Evolutionary conservation across 768 basidiomycete genomes (phyloP).

Genomic region (Megacollybia marginata): DNA sequence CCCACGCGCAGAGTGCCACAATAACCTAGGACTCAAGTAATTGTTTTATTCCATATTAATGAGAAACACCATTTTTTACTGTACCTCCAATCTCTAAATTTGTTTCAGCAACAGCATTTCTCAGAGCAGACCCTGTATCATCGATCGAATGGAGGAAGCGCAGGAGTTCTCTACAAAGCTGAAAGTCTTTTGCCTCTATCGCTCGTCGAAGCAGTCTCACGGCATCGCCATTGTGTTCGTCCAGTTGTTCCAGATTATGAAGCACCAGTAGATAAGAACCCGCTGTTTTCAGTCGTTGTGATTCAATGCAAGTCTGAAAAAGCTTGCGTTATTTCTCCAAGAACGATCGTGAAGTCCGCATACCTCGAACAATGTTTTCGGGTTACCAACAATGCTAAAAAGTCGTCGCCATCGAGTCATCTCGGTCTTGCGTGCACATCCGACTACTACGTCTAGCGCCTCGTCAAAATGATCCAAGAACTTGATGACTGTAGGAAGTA

Average conservation of each 20-base stretch:
- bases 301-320: conserved; percentile 61
- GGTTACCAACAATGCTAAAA: conserved; percentile 87
- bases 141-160: conserved; percentile 92
- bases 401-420: conserved; percentile 83
- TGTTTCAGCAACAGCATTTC: conserved; percentile 51
- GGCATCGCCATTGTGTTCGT: conserved; percentile 73
- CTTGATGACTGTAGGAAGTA: conserved; percentile 68
- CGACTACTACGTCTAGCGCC: conserved; percentile 87
- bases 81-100: conserved; percentile 8
- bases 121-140: conserved; percentile 68
- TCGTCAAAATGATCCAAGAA: conserved; percentile 95
- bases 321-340: not conserved
- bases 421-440: conserved; percentile 95
- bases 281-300: conserved; percentile 76
- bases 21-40: too few relatives aligned
- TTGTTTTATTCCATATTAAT: too few relatives aligned
- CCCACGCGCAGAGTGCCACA: too few relatives aligned
- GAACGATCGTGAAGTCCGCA: not conserved
- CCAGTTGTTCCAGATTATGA: conserved; percentile 87
- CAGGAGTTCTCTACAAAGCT: conserved; percentile 84
- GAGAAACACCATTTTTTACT: not conserved
- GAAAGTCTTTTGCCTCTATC: conserved; percentile 75
- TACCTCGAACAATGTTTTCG: conserved; percentile 88
- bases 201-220: conserved; percentile 74
- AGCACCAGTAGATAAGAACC: conserved; percentile 90